phyloP scores from a whole-genome alignment of 176 grass and related monocot species.

The Musa schizocarpa region DNA sequence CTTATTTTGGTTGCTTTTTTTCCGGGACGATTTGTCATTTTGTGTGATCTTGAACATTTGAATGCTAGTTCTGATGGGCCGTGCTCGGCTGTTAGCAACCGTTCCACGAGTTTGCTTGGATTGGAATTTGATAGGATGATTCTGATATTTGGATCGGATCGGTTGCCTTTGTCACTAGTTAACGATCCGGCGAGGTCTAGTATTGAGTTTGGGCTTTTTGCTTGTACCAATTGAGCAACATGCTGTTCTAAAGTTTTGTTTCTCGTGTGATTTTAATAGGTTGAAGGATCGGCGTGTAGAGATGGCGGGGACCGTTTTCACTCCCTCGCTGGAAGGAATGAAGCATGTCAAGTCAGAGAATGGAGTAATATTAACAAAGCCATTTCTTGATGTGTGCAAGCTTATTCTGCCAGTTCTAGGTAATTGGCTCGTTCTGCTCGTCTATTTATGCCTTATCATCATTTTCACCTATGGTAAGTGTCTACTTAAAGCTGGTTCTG shows the following conservation, averaged over 20 bases:
- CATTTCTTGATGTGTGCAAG: constrained; percentile 95
- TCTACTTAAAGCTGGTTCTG: too few species aligned
- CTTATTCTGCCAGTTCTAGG: constrained; percentile 82
- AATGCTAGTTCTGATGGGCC: not conserved
- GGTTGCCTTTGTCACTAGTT: not conserved
- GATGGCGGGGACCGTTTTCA: constrained; percentile 81
- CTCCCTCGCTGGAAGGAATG: constrained; percentile 89
- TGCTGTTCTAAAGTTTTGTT: not conserved
- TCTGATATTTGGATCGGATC: not conserved
- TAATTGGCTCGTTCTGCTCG: constrained; percentile 17
- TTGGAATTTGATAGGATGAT: constrained; percentile 1
- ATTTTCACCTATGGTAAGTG: too few species aligned
- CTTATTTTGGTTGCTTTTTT: not conserved
- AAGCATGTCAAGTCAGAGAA: constrained; percentile 80
- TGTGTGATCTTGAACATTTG: not conserved
- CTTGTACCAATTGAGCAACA: not conserved
- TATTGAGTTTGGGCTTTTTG: not conserved
- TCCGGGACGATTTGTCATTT: not conserved
- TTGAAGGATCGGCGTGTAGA: constrained; percentile 13
- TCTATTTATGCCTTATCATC: too few species aligned
- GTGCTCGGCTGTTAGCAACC: not conserved
- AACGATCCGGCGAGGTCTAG: not conserved
- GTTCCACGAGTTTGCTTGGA: not conserved
- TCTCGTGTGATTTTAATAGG: constrained; percentile 17
- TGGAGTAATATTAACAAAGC: constrained; percentile 75